Conservation (phyloP, 2,329 filamentous ascomycete genomes). For the Colletotrichum cereale region DNA sequence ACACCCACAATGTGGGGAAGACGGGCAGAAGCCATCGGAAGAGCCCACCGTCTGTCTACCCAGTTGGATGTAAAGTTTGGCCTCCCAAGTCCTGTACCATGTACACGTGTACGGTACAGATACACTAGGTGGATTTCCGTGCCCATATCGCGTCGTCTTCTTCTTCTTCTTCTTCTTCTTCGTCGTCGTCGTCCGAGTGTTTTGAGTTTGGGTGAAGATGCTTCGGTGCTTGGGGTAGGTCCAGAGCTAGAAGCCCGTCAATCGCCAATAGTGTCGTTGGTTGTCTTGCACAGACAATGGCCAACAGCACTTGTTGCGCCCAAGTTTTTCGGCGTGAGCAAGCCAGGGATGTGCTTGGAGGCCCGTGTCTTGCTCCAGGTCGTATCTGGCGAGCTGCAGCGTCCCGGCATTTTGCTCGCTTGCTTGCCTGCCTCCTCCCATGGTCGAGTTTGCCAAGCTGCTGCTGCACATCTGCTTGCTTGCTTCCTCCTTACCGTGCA, state of each 20-base stretch:
- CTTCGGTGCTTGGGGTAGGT: neutral
- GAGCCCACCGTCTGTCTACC: neutral
- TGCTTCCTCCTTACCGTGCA: neutral
- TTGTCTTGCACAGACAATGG: neutral
- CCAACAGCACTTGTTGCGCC: neutral
- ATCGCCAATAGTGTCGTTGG: neutral
- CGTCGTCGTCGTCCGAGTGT: neutral
- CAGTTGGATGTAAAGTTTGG: neutral
- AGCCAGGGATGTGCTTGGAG: neutral
- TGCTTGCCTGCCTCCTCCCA: slow-evolving; percentile 1
- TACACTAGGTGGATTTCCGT: neutral
- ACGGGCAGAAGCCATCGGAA: neutral
- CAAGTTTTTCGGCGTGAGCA: neutral
- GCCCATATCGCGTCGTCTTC: neutral
- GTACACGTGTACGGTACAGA: no score
- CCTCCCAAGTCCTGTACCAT: neutral
- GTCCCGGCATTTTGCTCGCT: neutral
- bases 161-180: no score
- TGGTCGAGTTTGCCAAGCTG: slow-evolving; percentile 1
- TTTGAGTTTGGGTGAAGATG: neutral
- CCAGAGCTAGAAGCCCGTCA: slow-evolving; percentile 9
- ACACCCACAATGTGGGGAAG: neutral
- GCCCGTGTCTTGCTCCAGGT: neutral
- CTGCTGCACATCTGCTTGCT: neutral
- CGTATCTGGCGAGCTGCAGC: slow-evolving; percentile 29